Percentiles rank a stretch among this genome's conserved stretches.
These are phyloP conservation scores for Yamagishiella unicocca DNA, from an alignment of 139 green algal genomes.

Conservation along the genomic window DNA sequence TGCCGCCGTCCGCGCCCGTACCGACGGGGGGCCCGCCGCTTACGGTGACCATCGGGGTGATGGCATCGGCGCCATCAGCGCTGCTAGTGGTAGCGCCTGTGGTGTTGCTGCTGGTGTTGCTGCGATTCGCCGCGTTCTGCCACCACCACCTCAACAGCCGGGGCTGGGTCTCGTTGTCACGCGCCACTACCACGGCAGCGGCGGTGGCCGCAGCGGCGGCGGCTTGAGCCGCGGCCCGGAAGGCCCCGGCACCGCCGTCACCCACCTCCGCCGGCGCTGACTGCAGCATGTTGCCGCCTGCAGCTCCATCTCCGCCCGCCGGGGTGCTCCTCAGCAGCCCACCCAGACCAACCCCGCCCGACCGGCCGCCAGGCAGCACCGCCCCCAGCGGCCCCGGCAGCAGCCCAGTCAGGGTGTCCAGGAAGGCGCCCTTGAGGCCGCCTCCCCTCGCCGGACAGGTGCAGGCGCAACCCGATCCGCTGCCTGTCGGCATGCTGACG, in stretches of 20 bases:
- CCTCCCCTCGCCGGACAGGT: not conserved
- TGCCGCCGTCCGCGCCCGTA: not conserved
- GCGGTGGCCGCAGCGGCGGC: too few species aligned
- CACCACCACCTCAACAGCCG: not conserved
- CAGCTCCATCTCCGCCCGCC: not conserved
- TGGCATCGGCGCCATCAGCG: not conserved
- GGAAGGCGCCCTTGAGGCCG: not conserved
- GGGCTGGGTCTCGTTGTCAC: too few species aligned
- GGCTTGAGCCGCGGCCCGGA: too few species aligned
- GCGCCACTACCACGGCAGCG: too few species aligned
- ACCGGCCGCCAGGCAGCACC: not conserved
- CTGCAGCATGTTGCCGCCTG: conserved; percentile 15
- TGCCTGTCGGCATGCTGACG: not conserved
- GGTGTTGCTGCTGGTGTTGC: not conserved
- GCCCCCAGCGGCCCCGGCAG: not conserved
- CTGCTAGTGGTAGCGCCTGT: not conserved
- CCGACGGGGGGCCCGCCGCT: too few species aligned
- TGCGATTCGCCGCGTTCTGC: not conserved
- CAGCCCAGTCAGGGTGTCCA: not conserved
- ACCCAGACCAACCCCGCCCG: not conserved
- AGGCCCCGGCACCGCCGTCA: not conserved
- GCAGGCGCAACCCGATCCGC: conserved; percentile 7
- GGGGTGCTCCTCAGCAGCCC: not conserved
- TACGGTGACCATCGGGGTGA: not conserved
- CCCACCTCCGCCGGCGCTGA: not conserved